Evolutionary conservation across 2,329 filamentous ascomycete genomes (phyloP).

Genomic region (Iodosphaeria phyllophila): DNA sequence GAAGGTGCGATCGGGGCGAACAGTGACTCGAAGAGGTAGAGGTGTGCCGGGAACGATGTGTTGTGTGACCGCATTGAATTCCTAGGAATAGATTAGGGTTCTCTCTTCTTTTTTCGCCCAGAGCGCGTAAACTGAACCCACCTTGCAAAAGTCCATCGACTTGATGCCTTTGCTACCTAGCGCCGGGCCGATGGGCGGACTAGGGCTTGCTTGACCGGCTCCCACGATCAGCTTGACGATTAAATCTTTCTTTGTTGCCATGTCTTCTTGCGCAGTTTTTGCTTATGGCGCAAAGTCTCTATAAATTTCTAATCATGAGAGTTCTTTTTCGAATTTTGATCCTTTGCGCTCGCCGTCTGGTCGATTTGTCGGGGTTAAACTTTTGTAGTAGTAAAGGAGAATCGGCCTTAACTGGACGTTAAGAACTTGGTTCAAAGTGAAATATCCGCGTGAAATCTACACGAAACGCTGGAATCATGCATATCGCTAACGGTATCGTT

Average conservation of each 20-base stretch:
- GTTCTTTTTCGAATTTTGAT: too few relatives aligned
- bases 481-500: too few relatives aligned
- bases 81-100: conserved; percentile 30
- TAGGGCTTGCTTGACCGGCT: conserved; percentile 84
- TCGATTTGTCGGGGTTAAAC: too few relatives aligned
- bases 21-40: conserved; percentile 75
- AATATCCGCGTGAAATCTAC: too few relatives aligned
- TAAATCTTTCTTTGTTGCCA: neutral
- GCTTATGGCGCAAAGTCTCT: too few relatives aligned
- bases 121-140: conserved; percentile 15
- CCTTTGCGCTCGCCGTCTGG: too few relatives aligned
- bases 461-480: too few relatives aligned
- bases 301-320: too few relatives aligned
- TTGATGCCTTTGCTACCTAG: conserved; percentile 96
- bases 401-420: too few relatives aligned
- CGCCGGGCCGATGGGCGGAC: conserved; percentile 88
- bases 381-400: too few relatives aligned
- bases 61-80: conserved; percentile 89
- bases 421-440: too few relatives aligned
- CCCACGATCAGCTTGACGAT: conserved; percentile 97
- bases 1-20: conserved; percentile 86
- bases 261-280: neutral
- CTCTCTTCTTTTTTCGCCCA: neutral
- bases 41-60: conserved; percentile 71
- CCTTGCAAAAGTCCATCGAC: conserved; percentile 99